These are phyloP conservation scores for Solanum infundibuliforme DNA, from an alignment of 257 asterid genomes.

Conservation along the genomic window DNA sequence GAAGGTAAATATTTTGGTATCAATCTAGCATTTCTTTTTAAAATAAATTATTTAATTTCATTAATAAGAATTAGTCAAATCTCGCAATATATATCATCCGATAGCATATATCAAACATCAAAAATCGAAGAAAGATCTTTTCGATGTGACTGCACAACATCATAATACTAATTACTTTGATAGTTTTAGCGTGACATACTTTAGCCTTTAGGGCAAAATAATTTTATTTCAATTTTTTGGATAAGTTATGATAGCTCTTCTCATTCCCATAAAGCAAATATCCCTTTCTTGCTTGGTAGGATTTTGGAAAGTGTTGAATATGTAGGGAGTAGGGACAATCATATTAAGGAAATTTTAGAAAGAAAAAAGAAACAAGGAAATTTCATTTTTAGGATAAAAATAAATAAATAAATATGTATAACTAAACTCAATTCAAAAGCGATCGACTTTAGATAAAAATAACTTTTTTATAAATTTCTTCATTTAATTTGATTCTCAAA, in stretches of 20 bases:
- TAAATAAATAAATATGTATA: too few relatives aligned
- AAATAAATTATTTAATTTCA: too few relatives aligned
- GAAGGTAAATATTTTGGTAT: too few relatives aligned
- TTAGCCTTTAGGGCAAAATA: not conserved
- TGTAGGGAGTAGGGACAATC: not conserved
- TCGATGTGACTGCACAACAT: not conserved
- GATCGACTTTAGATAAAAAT: not conserved
- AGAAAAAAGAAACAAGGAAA: not conserved
- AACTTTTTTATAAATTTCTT: too few relatives aligned
- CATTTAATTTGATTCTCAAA: not conserved
- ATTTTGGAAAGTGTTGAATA: not conserved
- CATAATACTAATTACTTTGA: not conserved
- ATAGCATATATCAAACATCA: too few relatives aligned
- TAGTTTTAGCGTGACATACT: not conserved
- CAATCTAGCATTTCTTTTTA: too few relatives aligned
- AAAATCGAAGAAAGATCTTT: not conserved
- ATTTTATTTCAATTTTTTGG: not conserved
- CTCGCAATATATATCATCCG: too few relatives aligned
- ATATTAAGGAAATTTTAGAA: not conserved
- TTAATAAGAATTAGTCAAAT: not conserved
- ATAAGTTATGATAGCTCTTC: not conserved
- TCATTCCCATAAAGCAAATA: not conserved
- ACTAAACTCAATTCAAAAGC: not conserved
- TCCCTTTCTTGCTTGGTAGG: not conserved
- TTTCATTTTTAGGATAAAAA: not conserved